Percentiles rank a stretch among this genome's conserved stretches.
Conservation (phyloP, 495 filamentous ascomycete genomes). For the Penicillium waksmanii region DNA sequence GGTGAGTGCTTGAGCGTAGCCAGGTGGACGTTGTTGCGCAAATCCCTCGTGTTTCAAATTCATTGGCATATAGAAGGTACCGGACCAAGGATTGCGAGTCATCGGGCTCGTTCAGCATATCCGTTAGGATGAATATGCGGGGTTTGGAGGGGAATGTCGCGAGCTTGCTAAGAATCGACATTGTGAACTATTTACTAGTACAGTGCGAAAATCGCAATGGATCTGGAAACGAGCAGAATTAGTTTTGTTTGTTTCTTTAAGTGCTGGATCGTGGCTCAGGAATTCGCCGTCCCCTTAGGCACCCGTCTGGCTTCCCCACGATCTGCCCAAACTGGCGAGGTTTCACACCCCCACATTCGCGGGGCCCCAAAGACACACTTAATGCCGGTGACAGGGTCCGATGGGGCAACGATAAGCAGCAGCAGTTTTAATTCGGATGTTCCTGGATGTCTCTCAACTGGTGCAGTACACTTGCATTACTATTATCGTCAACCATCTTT, state of each 20-base stretch:
- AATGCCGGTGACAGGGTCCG: not conserved
- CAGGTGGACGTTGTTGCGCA: slow-evolving; percentile 47
- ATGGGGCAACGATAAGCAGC: not conserved
- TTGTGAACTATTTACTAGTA: not conserved
- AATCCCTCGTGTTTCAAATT: slow-evolving; percentile 45
- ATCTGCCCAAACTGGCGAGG: slow-evolving; percentile 3
- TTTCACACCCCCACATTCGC: slow-evolving; percentile 2
- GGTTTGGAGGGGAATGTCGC: slow-evolving; percentile 26
- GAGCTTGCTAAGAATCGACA: not conserved
- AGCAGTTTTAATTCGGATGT: not conserved
- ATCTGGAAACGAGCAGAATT: not conserved
- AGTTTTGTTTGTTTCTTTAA: no score
- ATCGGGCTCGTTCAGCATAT: slow-evolving; percentile 51
- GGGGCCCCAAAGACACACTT: slow-evolving; percentile 1
- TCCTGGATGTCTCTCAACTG: not conserved
- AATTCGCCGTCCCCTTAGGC: no score
- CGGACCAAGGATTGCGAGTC: slow-evolving; percentile 47
- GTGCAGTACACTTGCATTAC: no score
- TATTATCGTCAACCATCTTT: no score
- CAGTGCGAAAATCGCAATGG: not conserved
- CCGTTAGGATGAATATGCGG: slow-evolving; percentile 48
- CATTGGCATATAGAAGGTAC: slow-evolving; percentile 47
- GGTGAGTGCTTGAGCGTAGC: slow-evolving; percentile 36
- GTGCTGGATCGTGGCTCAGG: no score
- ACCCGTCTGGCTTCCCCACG: not conserved